A percentile compares a stretch with the other conserved stretches of the same genome.
These are phyloP conservation scores for Nigrograna mackinnonii DNA, from an alignment of 2,329 filamentous ascomycete species.

Conservation along the genomic window DNA sequence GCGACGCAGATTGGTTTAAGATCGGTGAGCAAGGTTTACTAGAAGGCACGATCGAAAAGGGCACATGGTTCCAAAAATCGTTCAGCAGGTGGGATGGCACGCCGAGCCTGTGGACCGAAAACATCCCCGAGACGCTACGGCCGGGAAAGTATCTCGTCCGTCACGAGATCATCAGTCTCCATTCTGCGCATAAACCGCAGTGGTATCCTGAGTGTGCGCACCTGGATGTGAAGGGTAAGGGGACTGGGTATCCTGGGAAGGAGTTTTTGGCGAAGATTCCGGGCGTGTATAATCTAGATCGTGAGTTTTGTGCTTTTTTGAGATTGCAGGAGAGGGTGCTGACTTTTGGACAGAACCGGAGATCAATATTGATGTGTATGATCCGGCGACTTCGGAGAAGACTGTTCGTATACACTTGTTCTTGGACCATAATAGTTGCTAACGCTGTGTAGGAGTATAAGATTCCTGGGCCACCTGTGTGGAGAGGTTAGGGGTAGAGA, in stretches of 20 bases:
- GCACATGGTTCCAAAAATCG: constrained; percentile 28
- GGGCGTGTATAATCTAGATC: constrained; percentile 32
- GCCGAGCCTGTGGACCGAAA: constrained; percentile 29
- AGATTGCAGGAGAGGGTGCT: neutral
- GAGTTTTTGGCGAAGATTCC: constrained; percentile 32
- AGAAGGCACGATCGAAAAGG: constrained; percentile 20
- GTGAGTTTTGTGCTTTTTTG: constrained; percentile 15
- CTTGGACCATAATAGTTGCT: too few species aligned
- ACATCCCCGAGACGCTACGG: constrained; percentile 19
- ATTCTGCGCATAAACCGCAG: constrained; percentile 30
- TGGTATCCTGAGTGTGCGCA: constrained; percentile 36
- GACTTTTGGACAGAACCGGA: constrained; percentile 21
- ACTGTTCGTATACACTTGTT: constrained; percentile 30
- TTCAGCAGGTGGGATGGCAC: constrained; percentile 28
- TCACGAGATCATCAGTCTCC: constrained; percentile 33
- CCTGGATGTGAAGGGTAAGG: constrained; percentile 23
- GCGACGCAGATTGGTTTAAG: constrained; percentile 28
- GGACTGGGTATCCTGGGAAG: constrained; percentile 12
- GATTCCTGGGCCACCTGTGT: constrained; percentile 17
- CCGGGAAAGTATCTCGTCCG: constrained; percentile 28
- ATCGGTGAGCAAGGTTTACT: constrained; percentile 26
- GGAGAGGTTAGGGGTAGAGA: constrained; percentile 9
- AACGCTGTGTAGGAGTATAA: constrained; percentile 11
- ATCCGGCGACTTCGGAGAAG: constrained; percentile 16
- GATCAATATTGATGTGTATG: constrained; percentile 33